A percentile compares a stretch with the other conserved stretches of the same genome.
These are phyloP conservation scores for Candida qinlingensis DNA, from an alignment of 805 yeast genomes.

Conservation along the genomic window DNA sequence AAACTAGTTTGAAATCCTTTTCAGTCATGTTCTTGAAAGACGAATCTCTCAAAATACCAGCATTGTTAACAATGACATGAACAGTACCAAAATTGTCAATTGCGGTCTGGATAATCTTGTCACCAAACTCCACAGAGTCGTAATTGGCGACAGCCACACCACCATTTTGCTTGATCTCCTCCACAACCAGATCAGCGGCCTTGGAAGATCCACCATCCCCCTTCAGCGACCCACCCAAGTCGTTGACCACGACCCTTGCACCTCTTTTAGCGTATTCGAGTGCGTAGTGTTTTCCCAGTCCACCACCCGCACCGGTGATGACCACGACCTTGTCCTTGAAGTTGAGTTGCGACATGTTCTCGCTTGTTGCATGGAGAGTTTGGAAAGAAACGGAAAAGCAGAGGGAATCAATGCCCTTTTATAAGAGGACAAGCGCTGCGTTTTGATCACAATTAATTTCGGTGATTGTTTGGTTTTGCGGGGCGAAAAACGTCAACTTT, in stretches of 20 bases:
- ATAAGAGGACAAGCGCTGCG: neutral
- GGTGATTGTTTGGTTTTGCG: neutral
- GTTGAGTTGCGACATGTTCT: conserved; percentile 25
- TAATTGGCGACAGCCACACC: conserved; percentile 92
- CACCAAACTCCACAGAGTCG: conserved; percentile 85
- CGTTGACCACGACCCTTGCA: conserved; percentile 93
- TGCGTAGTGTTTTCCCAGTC: conserved; percentile 86
- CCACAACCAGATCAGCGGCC: conserved; percentile 87
- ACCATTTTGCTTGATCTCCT: conserved; percentile 69
- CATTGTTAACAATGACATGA: conserved; percentile 86
- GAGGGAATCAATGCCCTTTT: neutral
- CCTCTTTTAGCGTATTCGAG: conserved; percentile 84
- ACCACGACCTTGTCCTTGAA: conserved; percentile 86
- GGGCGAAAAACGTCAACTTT: neutral
- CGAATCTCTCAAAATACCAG: conserved; percentile 89
- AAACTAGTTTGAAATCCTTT: conserved; percentile 70
- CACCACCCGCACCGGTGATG: conserved; percentile 97
- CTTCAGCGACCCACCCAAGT: conserved; percentile 76
- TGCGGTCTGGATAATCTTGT: conserved; percentile 79
- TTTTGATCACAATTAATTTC: neutral
- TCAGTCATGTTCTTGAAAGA: conserved; percentile 83
- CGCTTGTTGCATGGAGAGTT: neutral
- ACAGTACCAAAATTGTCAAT: conserved; percentile 82
- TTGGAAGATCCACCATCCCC: conserved; percentile 69
- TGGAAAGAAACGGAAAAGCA: neutral